Conservation (phyloP, 805 yeast genomes). For the Starmera quercuum region DNA sequence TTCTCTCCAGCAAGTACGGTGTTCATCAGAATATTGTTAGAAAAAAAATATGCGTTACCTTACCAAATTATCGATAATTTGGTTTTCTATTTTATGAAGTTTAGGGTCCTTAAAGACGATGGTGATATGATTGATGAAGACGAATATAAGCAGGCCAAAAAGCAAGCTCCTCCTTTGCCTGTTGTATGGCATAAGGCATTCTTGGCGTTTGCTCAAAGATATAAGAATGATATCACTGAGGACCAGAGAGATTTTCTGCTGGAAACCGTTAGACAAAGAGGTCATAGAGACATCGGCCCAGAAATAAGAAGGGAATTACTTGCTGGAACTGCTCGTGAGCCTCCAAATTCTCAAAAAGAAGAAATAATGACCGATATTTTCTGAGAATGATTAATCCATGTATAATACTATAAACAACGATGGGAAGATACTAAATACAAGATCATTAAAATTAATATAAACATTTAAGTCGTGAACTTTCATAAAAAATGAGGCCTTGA, state of each 20-base stretch:
- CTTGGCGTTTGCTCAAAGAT: constrained; percentile 89
- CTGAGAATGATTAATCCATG: constrained; percentile 4
- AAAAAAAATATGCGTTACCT: constrained; percentile 94
- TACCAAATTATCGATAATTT: constrained; percentile 92
- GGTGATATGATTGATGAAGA: constrained; percentile 29
- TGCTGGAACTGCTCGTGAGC: constrained; percentile 71
- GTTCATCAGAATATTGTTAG: constrained; percentile 81
- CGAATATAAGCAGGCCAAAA: constrained; percentile 28
- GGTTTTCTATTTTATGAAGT: constrained; percentile 90
- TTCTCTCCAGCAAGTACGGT: constrained; percentile 86
- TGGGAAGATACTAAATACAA: background rate
- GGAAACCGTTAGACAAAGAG: constrained; percentile 86
- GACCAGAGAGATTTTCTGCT: constrained; percentile 93
- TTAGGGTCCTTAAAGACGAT: constrained; percentile 51
- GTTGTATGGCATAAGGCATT: constrained; percentile 98
- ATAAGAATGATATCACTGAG: constrained; percentile 96
- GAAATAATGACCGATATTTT: constrained; percentile 25
- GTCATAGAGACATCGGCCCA: constrained; percentile 83
- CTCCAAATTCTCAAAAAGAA: constrained; percentile 17
- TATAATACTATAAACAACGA: background rate
- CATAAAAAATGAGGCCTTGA: no score
- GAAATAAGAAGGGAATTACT: constrained; percentile 89
- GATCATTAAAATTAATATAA: background rate
- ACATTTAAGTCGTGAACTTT: background rate
- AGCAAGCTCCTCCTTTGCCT: constrained; percentile 54